Evolutionary conservation across 2,329 filamentous ascomycete species (phyloP).

Genomic region (Penicillium capsulatum): DNA sequence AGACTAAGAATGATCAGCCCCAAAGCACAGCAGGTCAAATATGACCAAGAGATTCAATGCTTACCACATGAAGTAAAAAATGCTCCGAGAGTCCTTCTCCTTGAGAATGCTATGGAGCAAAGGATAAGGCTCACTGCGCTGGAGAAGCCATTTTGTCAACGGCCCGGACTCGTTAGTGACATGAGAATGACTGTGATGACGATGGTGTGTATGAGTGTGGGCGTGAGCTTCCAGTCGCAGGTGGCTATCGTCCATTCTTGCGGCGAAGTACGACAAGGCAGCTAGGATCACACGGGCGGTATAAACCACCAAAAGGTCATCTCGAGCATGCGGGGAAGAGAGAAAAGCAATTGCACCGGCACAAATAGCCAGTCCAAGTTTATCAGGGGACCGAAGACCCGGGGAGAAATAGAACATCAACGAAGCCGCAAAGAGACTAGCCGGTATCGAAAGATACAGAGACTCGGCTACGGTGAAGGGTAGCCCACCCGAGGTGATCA

Average conservation of each 20-base stretch:
- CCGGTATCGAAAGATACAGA: conserved; percentile 21
- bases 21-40: background rate
- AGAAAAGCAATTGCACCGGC: conserved; percentile 27
- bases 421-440: conserved; percentile 26
- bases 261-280: conserved; percentile 29
- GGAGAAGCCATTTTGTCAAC: conserved; percentile 70
- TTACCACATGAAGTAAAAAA: conserved; percentile 95
- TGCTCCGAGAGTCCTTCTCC: conserved; percentile 88
- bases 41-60: conserved; percentile 35
- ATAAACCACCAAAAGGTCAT: conserved; percentile 27
- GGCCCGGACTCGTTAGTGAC: conserved; percentile 53
- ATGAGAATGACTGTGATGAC: conserved; percentile 29
- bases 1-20: conserved; percentile 53
- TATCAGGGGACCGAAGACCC: conserved; percentile 28
- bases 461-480: conserved; percentile 23
- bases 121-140: conserved; percentile 65
- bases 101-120: conserved; percentile 79
- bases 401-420: conserved; percentile 24
- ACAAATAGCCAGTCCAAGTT: conserved; percentile 30
- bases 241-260: conserved; percentile 32
- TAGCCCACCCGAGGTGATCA: conserved; percentile 21
- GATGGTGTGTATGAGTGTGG: conserved; percentile 31
- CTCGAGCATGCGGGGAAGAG: conserved; percentile 27
- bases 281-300: conserved; percentile 26
- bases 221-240: conserved; percentile 27